Percentiles rank a stretch among this genome's conserved stretches.
phyloP scores from a whole-genome alignment of 163 green algal species.

The Chlorella variabilis region DNA sequence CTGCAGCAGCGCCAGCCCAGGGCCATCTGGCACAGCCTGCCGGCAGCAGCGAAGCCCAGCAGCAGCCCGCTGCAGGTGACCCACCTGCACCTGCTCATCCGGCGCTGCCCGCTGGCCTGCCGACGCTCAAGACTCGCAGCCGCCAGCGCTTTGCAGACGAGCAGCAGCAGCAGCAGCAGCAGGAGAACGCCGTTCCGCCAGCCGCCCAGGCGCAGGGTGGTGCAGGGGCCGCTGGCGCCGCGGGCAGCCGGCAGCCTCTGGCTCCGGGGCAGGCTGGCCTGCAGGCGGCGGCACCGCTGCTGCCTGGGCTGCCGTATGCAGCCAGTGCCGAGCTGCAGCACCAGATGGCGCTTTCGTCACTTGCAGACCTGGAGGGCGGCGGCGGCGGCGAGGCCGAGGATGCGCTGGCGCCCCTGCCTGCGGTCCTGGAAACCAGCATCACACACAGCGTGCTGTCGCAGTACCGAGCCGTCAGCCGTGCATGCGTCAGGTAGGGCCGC shows the following conservation, averaged over 20 bases:
- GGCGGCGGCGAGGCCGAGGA: background rate
- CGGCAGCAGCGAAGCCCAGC: background rate
- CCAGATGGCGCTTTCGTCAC: background rate
- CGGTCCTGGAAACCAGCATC: constrained; percentile 40
- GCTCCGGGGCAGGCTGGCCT: no score
- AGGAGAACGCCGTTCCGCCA: background rate
- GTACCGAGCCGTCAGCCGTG: constrained; percentile 44
- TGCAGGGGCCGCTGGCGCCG: background rate
- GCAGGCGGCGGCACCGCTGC: background rate
- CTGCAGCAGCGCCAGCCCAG: background rate
- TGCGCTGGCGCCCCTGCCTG: constrained; percentile 32
- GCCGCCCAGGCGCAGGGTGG: background rate
- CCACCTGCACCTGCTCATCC: background rate
- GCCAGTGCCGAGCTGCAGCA: background rate
- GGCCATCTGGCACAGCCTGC: background rate
- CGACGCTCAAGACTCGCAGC: background rate
- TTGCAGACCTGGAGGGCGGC: background rate
- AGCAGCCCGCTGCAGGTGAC: background rate
- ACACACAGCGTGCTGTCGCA: constrained; percentile 38
- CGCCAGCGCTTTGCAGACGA: background rate
- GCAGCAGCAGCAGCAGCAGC: constrained; percentile 1
- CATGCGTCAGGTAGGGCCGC: constrained; percentile 47
- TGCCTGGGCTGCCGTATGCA: background rate
- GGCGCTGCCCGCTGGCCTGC: background rate
- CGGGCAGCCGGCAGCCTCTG: background rate